Evolutionary conservation across 148 eudicot species (phyloP), one percentile per base, ranked within the genome.

Genomic region (Tetragonia tetragonoides): DNA sequence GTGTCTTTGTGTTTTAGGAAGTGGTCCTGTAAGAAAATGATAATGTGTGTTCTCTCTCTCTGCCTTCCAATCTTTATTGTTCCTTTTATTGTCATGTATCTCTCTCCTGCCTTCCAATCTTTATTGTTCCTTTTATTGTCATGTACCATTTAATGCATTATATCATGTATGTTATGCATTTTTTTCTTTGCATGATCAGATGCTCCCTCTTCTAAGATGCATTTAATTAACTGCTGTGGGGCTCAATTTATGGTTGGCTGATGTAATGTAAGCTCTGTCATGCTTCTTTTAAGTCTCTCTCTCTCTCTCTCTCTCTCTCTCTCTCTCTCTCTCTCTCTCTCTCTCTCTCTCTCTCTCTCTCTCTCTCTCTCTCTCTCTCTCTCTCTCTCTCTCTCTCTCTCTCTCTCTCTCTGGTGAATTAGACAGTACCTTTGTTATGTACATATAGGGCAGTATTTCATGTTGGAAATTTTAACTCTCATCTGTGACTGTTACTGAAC

Each of bases 21-120:
- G 88, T 88, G 87, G 91, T 86, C 87, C 91, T 78, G 38, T 11
- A 28, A 1, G 37, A 57, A 42, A 73, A 70, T 74, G 66, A 62
- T 73, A 70, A 62, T 73, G 75, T 84, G 77, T 77, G 77, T 78
- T 61, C 44, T 44, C 34, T 67, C 12, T 47, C 20, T 72, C 68
- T 24, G 46, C 17, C 44, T 39, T 66, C 61, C 68, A 73, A 73
- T 66, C 74, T 57, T 80, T 74, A 79, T 79, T 73, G 49, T 65
- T 73, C 21, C 61, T 74, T 74, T 60, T 68, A 80, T n/a, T n/a
- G n/a, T n/a, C n/a, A n/a, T n/a, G n/a, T n/a, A n/a, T n/a, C n/a
- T n/a, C n/a, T n/a, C n/a, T n/a, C n/a, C n/a, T n/a, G n/a, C n/a
- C n/a, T n/a, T n/a, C n/a, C n/a, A n/a, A n/a, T n/a, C n/a, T n/a